Percentiles rank a stretch among this genome's conserved stretches.
phyloP scores from a whole-genome alignment of 441 rosid species.

The Iberis amara region DNA sequence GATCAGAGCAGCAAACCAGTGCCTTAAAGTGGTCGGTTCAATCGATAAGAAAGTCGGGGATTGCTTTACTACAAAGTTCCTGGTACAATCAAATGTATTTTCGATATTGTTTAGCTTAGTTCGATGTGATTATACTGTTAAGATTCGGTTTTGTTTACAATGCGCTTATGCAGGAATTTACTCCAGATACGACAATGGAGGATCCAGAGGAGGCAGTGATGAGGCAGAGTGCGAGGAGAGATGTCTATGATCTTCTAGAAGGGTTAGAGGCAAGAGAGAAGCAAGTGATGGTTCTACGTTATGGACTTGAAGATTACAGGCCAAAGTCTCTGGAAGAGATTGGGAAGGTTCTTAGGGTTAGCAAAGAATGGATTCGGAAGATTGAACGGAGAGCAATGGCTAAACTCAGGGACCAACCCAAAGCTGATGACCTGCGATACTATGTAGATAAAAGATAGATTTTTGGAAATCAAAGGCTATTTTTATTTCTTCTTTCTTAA shows the following conservation, averaged over 20 bases:
- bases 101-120: too few relatives aligned
- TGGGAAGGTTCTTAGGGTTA: slow-evolving; percentile 55
- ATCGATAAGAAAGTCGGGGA: slow-evolving; percentile 61
- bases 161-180: slow-evolving; percentile 47
- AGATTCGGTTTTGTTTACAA: too few relatives aligned
- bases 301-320: slow-evolving; percentile 47
- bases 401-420: slow-evolving; percentile 46
- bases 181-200: slow-evolving; percentile 41
- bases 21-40: slow-evolving; percentile 70
- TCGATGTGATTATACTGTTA: too few relatives aligned
- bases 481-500: background rate
- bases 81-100: slow-evolving; percentile 33
- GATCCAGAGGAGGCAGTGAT: slow-evolving; percentile 47
- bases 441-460: slow-evolving; percentile 33
- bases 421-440: slow-evolving; percentile 37
- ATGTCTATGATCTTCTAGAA: slow-evolving; percentile 42
- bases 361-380: slow-evolving; percentile 85
- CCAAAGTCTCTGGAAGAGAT: slow-evolving; percentile 74
- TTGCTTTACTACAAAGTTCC: slow-evolving; percentile 40
- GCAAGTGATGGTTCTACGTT: slow-evolving; percentile 56
- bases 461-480: background rate
- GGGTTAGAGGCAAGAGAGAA: slow-evolving; percentile 62
- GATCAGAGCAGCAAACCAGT: slow-evolving; percentile 61
- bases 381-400: slow-evolving; percentile 59
- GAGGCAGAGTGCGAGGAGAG: slow-evolving; percentile 53